Percentiles rank a stretch among this genome's conserved stretches.
phyloP scores from a whole-genome alignment of 768 basidiomycete species.

The Suillus subalutaceus region DNA sequence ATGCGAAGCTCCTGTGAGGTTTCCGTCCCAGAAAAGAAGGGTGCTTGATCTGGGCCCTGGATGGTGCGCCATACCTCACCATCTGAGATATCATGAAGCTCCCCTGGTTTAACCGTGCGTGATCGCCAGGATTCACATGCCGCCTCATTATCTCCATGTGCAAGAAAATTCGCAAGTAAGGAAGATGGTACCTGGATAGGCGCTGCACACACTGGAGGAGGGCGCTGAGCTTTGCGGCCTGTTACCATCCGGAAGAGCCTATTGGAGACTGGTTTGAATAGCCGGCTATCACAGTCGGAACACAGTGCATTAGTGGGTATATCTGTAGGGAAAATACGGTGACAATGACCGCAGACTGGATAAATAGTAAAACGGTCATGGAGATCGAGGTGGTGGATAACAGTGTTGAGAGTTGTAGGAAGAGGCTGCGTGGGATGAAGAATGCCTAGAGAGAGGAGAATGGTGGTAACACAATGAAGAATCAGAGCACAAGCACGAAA shows the following conservation, averaged over 20 bases:
- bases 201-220: not conserved
- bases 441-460: too few species aligned
- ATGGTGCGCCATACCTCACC: too few species aligned
- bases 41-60: not conserved
- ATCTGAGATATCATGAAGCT: too few species aligned
- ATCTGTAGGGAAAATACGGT: not conserved
- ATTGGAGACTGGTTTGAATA: not conserved
- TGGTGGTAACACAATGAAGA: too few species aligned
- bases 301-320: not conserved
- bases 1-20: not conserved
- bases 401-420: too few species aligned
- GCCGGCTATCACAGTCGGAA: not conserved
- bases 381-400: not conserved
- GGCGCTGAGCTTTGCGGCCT: not conserved
- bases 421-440: too few species aligned
- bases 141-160: too few species aligned
- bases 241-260: not conserved
- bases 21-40: not conserved
- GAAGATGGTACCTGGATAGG: not conserved
- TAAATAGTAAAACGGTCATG: not conserved
- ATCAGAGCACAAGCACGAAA: too few species aligned
- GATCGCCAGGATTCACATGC: too few species aligned
- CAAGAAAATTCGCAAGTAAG: too few species aligned
- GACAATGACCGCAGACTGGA: not conserved
- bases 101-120: too few species aligned